Evolutionary conservation across 192 early-diverging fungal genomes (phyloP), one percentile per base, ranked within the genome.

Genomic region (Haplosporangium gracile): DNA sequence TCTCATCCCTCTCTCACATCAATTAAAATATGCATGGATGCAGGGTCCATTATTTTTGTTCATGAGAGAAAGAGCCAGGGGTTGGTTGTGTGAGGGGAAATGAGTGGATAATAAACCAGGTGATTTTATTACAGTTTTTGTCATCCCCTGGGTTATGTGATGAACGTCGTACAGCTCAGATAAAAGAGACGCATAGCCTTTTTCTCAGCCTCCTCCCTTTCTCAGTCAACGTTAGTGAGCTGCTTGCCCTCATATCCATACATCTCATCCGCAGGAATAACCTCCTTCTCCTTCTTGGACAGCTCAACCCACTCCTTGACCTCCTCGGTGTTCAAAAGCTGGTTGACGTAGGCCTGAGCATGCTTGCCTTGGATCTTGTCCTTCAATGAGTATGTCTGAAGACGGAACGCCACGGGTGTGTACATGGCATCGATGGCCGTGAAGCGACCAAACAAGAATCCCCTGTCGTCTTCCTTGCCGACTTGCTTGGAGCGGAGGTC

Each of bases 401-500:
- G 40, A 18, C 88, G 72, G 57, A 69, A 82, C 69, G 77, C 77
- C 39, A 89, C 11, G 0, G 88, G 88, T 10, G 88, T 81, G 49
- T 79, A 89, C 88, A 89, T 87, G 53, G 88, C 88, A 26, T 89
- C 88, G 45, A 82, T 53, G 24, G 78, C 85, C 1, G 84, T 89
- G 75, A 89, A 89, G 9, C 36, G 51, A 11, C 88, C 88, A 79
- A 89, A 89, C 13, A 89, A 63, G 69, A 77, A 89, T 1, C 88
- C 88, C 57, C 87, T 69, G 55, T 89, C 88, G 32, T 29, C 72
- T 5, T 80, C 36, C 70, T 77, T 74, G 16, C 39, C 63, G 40
- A 74, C 74, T 24, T 79, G 79, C 84, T 86, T 86, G 60, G 70
- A n/a, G 6, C 81, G 76, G 18, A 89, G 55, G 7, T 87, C 81